Conservation (phyloP, 1,284 basidiomycete genomes). For the Polyporus tsugae region DNA sequence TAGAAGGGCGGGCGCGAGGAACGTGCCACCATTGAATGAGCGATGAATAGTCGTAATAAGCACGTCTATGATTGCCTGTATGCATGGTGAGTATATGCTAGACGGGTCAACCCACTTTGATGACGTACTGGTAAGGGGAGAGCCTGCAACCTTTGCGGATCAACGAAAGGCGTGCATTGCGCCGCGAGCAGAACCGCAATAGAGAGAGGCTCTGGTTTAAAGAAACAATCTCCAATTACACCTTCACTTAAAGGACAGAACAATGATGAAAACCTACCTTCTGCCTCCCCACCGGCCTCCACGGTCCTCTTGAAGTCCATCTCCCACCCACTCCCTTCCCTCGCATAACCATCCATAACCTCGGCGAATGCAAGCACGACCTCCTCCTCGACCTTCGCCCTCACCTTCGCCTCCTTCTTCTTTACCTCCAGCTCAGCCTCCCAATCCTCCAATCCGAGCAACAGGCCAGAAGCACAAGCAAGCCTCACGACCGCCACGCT, state of each 20-base stretch:
- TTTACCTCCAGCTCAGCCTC: slow-evolving; percentile 41
- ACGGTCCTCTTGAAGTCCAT: slow-evolving; percentile 62
- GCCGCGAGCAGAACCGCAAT: slow-evolving; percentile 59
- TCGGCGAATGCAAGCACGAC: slow-evolving; percentile 74
- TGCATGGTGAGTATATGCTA: background rate
- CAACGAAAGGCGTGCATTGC: slow-evolving; percentile 62
- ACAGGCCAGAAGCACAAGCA: slow-evolving; percentile 66
- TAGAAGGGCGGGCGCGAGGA: slow-evolving; percentile 13
- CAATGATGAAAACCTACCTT: slow-evolving; percentile 29
- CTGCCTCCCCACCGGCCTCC: slow-evolving; percentile 47
- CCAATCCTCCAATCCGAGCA: slow-evolving; percentile 69
- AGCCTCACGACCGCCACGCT: slow-evolving; percentile 67
- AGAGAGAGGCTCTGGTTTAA: slow-evolving; percentile 43
- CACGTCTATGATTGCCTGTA: slow-evolving; percentile 47
- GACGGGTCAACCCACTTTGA: background rate
- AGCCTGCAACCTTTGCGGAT: slow-evolving; percentile 59
- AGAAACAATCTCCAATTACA: background rate
- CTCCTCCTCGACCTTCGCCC: slow-evolving; percentile 65
- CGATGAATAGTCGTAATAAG: slow-evolving; percentile 54
- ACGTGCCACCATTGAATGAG: slow-evolving; percentile 25
- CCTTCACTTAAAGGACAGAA: background rate
- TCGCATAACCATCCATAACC: slow-evolving; percentile 66
- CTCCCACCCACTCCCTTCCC: slow-evolving; percentile 61
- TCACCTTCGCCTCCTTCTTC: slow-evolving; percentile 31
- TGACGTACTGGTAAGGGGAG: slow-evolving; percentile 58